Conservation (phyloP, 2,329 filamentous ascomycete species). For the Beauveria scarabaeidicola region DNA sequence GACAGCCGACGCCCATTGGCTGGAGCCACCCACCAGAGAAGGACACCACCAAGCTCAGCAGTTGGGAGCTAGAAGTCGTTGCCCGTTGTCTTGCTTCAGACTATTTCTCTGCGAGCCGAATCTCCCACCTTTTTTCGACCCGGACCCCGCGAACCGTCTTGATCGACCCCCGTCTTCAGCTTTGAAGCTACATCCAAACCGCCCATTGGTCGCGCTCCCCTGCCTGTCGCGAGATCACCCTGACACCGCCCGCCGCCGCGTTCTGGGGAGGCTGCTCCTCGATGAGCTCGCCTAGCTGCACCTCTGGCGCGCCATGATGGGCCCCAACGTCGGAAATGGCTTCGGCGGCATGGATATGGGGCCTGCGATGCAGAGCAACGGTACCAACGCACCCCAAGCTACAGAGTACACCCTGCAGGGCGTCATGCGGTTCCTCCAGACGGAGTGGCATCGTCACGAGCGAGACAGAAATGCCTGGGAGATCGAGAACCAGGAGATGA, state of each 20-base stretch:
- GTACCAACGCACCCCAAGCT: constrained; percentile 44
- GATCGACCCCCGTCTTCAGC: background rate
- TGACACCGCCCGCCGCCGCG: constrained; percentile 6
- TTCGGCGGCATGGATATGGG: constrained; percentile 38
- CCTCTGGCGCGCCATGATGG: constrained; percentile 30
- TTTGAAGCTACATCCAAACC: constrained; percentile 9
- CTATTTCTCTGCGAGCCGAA: background rate
- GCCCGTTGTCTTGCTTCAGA: background rate
- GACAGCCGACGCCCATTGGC: constrained; percentile 21
- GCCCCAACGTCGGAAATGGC: constrained; percentile 36
- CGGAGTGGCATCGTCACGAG: constrained; percentile 98
- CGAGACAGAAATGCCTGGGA: constrained; percentile 97
- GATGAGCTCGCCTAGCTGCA: constrained; percentile 29
- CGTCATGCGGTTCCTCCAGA: constrained; percentile 98
- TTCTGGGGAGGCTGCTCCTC: constrained; percentile 21
- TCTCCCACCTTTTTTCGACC: background rate
- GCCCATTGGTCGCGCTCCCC: constrained; percentile 15
- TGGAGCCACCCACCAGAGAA: constrained; percentile 5
- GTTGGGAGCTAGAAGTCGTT: constrained; percentile 9
- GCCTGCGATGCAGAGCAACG: constrained; percentile 36
- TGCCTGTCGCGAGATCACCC: constrained; percentile 15
- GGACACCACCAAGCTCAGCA: constrained; percentile 12
- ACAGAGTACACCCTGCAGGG: constrained; percentile 59
- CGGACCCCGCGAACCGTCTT: background rate
- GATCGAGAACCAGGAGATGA: constrained; percentile 98